These are phyloP conservation scores for Microthlaspi erraticum DNA, from an alignment of 345 rosid species.

Conservation along the genomic window DNA sequence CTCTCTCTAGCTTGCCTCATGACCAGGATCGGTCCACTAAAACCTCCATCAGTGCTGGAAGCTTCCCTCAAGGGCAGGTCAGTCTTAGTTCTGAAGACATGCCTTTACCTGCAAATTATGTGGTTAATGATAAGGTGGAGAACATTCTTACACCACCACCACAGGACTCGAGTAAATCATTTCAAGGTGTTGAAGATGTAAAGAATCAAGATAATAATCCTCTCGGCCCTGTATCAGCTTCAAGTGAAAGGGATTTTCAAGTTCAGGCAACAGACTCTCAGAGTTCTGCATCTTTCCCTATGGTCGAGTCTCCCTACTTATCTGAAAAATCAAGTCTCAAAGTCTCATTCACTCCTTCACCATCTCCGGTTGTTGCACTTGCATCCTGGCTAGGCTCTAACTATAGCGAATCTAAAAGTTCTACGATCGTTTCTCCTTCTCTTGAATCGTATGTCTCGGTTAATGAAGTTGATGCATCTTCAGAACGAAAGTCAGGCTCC, in stretches of 20 bases:
- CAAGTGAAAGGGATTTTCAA: constrained; percentile 56
- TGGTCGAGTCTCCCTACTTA: constrained; percentile 72
- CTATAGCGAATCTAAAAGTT: constrained; percentile 61
- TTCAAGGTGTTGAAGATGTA: constrained; percentile 53
- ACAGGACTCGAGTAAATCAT: constrained; percentile 57
- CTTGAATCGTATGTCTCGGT: constrained; percentile 66
- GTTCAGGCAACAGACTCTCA: constrained; percentile 64
- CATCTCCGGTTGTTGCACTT: constrained; percentile 77
- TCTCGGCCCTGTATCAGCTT: constrained; percentile 59
- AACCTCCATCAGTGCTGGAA: constrained; percentile 84
- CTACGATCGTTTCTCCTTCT: constrained; percentile 60
- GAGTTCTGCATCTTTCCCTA: constrained; percentile 64
- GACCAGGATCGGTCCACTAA: constrained; percentile 82
- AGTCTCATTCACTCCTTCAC: constrained; percentile 57
- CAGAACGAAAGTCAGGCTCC: constrained; percentile 66
- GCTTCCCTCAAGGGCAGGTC: constrained; percentile 86
- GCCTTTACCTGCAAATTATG: constrained; percentile 50
- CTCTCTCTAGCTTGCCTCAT: constrained; percentile 82
- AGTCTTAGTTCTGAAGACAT: constrained; percentile 88
- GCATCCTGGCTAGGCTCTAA: constrained; percentile 82
- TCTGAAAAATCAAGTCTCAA: constrained; percentile 81
- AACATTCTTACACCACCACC: constrained; percentile 47
- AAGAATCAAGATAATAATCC: constrained; percentile 53
- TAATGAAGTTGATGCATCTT: constrained; percentile 71
- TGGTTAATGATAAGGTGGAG: constrained; percentile 57